Percentiles rank a stretch among this genome's conserved stretches.
These are phyloP conservation scores for Globisporangium rhizosaccharum DNA, from an alignment of 352 stramenopile species.

Conservation along the genomic window DNA sequence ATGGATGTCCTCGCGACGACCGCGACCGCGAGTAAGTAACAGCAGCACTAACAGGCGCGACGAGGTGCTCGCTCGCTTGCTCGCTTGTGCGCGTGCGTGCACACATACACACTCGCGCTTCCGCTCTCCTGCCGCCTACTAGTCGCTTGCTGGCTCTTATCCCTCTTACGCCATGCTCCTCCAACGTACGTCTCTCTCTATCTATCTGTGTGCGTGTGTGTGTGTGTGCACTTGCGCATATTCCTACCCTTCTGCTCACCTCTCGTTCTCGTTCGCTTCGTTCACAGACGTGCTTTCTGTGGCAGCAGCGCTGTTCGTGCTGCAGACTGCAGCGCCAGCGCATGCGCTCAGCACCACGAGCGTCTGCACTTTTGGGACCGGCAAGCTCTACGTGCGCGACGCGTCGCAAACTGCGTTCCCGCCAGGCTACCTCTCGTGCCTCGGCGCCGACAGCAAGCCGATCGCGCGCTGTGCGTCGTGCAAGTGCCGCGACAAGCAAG, in stretches of 20 bases:
- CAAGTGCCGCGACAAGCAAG: constrained; percentile 27
- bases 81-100: background rate
- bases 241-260: background rate
- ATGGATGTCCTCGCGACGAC: too few species aligned
- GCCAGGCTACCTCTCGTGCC: constrained; percentile 28
- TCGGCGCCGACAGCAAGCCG: constrained; percentile 10
- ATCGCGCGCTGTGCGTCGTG: constrained; percentile 23
- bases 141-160: constrained; percentile 2
- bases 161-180: constrained; percentile 1
- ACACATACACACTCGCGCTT: background rate
- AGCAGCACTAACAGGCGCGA: too few species aligned
- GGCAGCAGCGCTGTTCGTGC: background rate
- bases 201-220: too few species aligned
- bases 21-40: background rate
- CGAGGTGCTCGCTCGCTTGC: too few species aligned
- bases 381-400: constrained; percentile 28
- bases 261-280: background rate
- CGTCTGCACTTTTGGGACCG: constrained; percentile 8
- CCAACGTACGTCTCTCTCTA: constrained; percentile 1
- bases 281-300: background rate
- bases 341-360: constrained; percentile 4
- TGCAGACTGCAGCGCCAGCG: background rate
- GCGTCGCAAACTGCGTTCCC: constrained; percentile 21
- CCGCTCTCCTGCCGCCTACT: constrained; percentile 1
- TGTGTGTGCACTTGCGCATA: background rate